Evolutionary conservation across 352 stramenopile species (phyloP).

Genomic region (Phytophthora pini): DNA sequence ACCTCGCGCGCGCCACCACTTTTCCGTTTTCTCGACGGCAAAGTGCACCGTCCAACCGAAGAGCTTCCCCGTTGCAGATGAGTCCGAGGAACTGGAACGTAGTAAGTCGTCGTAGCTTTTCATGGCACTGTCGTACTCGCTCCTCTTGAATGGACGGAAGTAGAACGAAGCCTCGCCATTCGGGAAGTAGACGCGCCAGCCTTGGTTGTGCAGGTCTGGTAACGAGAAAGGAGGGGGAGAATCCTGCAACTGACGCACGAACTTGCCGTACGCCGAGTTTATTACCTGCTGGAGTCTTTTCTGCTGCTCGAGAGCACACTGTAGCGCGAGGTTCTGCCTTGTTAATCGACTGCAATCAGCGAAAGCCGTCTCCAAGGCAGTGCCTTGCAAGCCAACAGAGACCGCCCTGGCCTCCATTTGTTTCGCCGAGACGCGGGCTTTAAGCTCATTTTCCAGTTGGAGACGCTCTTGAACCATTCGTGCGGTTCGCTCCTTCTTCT

Average conservation of each 20-base stretch:
- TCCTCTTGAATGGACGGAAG: slow-evolving; percentile 29
- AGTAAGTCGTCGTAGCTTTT: slow-evolving; percentile 25
- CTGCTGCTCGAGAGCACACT: background rate
- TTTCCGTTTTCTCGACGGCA: background rate
- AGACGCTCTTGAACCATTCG: background rate
- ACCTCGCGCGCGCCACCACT: background rate
- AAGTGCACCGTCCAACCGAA: slow-evolving; percentile 9
- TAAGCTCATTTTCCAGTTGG: background rate
- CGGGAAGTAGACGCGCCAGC: slow-evolving; percentile 20
- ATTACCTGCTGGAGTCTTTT: background rate
- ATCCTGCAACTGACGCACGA: background rate
- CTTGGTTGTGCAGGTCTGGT: background rate
- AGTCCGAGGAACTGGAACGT: slow-evolving; percentile 9
- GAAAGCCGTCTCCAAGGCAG: background rate
- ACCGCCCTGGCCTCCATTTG: background rate
- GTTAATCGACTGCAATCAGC: background rate
- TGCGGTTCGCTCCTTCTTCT: background rate
- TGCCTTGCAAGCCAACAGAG: background rate
- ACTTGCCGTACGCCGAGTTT: background rate
- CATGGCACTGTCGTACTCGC: slow-evolving; percentile 24
- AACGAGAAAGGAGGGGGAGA: background rate
- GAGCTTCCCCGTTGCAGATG: slow-evolving; percentile 8
- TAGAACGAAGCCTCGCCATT: slow-evolving; percentile 30
- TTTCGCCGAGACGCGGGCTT: background rate
- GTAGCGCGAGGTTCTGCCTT: background rate